Conservation (phyloP, 106 monocot species). For the Platanthera guangdongensis region DNA sequence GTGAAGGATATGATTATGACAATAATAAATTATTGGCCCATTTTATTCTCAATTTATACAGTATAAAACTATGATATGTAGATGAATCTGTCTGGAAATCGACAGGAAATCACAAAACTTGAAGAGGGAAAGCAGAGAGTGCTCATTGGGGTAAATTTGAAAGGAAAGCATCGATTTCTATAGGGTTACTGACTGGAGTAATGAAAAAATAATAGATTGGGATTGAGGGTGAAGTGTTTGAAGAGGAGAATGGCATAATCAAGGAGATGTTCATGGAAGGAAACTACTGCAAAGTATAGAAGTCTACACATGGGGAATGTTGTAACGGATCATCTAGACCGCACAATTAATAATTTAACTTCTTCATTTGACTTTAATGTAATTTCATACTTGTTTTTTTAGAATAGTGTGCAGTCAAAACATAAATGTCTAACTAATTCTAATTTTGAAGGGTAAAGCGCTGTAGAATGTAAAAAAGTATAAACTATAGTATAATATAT, state of each 20-base stretch:
- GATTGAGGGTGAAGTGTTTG: slow-evolving; percentile 43
- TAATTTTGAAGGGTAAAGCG: too few species aligned
- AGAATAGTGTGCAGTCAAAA: too few species aligned
- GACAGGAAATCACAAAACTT: slow-evolving; percentile 16
- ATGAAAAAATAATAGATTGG: slow-evolving; percentile 47
- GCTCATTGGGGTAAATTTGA: slow-evolving; percentile 33
- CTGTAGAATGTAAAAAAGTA: too few species aligned
- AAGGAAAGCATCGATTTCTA: slow-evolving; percentile 39
- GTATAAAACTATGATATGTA: slow-evolving; percentile 24
- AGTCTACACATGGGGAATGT: slow-evolving; percentile 73
- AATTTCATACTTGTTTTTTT: too few species aligned
- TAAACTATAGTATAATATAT: too few species aligned
- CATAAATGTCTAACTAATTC: too few species aligned
- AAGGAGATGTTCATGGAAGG: slow-evolving; percentile 22
- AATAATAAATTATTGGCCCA: too few species aligned
- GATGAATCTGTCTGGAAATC: slow-evolving; percentile 28
- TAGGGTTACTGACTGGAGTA: slow-evolving; percentile 2
- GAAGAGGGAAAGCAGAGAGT: slow-evolving; percentile 42
- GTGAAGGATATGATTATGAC: too few species aligned
- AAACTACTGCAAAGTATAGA: slow-evolving; percentile 42
- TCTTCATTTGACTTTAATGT: too few species aligned
- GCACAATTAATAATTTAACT: too few species aligned
- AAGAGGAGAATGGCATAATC: slow-evolving; percentile 36
- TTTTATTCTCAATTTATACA: too few species aligned
- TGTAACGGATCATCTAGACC: background rate